Conservation (phyloP, 768 basidiomycete genomes). For the Scleroderma citrinum region DNA sequence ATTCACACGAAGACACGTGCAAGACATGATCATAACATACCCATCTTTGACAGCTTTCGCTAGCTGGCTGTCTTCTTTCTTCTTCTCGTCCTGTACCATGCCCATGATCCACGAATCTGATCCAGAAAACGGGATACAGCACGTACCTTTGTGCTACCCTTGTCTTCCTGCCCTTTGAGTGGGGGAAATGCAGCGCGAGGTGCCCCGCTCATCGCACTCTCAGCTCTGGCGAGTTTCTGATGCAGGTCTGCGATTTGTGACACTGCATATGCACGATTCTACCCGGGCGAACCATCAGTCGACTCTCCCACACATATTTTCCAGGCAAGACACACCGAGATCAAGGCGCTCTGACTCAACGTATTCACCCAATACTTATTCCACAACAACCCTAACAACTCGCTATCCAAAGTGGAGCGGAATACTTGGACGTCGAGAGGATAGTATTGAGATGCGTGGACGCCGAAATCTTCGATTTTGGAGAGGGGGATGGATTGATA, state of each 20-base stretch:
- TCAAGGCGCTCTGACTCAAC: slow-evolving; percentile 84
- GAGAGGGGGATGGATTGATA: slow-evolving; percentile 94
- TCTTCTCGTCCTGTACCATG: slow-evolving; percentile 52
- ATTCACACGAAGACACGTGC: neutral
- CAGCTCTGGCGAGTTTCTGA: slow-evolving; percentile 79
- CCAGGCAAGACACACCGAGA: slow-evolving; percentile 56
- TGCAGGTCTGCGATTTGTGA: slow-evolving; percentile 87
- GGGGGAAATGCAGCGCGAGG: slow-evolving; percentile 30
- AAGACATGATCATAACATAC: slow-evolving; percentile 33
- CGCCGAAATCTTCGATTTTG: slow-evolving; percentile 99
- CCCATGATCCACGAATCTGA: neutral
- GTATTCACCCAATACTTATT: slow-evolving; percentile 99
- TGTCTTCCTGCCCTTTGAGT: slow-evolving; percentile 48
- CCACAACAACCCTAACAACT: slow-evolving; percentile 88
- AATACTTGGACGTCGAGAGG: slow-evolving; percentile 92
- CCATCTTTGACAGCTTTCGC: slow-evolving; percentile 90
- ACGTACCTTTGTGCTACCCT: slow-evolving; percentile 37
- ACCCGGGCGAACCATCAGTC: neutral
- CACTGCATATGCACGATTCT: slow-evolving; percentile 95
- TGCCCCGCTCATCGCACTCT: slow-evolving; percentile 40
- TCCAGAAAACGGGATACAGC: neutral
- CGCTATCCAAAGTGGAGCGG: slow-evolving; percentile 84
- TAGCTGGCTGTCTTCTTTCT: slow-evolving; percentile 85
- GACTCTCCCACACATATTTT: no score
- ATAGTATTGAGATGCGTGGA: slow-evolving; percentile 96